These are phyloP conservation scores for Penicillium sp. DNA, from an alignment of 2,329 filamentous ascomycete genomes.

Conservation along the genomic window DNA sequence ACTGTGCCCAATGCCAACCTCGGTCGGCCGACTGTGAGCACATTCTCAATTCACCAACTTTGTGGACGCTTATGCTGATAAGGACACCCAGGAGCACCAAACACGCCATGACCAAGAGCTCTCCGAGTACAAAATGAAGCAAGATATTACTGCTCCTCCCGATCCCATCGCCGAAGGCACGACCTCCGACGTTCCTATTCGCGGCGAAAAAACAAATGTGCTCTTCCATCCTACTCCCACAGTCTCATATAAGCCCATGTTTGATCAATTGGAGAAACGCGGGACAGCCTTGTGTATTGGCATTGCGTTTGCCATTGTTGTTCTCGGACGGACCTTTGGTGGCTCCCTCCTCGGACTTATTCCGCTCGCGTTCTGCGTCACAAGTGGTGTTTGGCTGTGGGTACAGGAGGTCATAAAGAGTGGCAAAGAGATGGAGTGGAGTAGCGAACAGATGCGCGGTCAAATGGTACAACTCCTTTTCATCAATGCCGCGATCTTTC, in stretches of 20 bases:
- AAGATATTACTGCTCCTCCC: conserved; percentile 88
- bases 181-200: conserved; percentile 92
- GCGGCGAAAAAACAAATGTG: conserved; percentile 94
- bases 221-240: conserved; percentile 93
- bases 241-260: conserved; percentile 89
- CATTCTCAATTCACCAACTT: background rate
- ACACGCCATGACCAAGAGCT: conserved; percentile 72
- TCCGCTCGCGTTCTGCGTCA: conserved; percentile 70
- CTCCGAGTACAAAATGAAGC: conserved; percentile 78
- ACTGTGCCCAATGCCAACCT: conserved; percentile 90
- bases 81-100: conserved; percentile 59
- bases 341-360: conserved; percentile 76
- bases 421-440: conserved; percentile 84
- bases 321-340: conserved; percentile 79
- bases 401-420: conserved; percentile 82
- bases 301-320: conserved; percentile 72
- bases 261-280: conserved; percentile 71
- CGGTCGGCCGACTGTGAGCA: conserved; percentile 66
- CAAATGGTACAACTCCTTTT: conserved; percentile 61
- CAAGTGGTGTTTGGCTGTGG: conserved; percentile 85
- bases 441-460: conserved; percentile 80
- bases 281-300: conserved; percentile 71
- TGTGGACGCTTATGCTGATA: conserved; percentile 4
- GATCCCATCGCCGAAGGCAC: conserved; percentile 79
- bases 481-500: background rate